These are phyloP conservation scores for Mycena haematopus DNA, from an alignment of 768 basidiomycete genomes.

Conservation along the genomic window DNA sequence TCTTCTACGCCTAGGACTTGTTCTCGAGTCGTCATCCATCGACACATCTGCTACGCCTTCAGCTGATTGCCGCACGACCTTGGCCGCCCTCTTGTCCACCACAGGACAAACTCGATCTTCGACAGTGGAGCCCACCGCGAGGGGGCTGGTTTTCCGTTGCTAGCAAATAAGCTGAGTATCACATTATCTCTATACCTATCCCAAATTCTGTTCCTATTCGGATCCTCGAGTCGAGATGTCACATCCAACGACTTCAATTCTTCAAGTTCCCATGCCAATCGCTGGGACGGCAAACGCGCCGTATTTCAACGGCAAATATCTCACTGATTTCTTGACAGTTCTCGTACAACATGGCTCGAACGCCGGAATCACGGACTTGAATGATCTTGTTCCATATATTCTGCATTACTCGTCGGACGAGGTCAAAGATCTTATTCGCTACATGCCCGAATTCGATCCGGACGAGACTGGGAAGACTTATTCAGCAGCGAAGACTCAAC, in stretches of 20 bases:
- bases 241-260: not conserved
- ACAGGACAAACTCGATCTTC: not conserved
- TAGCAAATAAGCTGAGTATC: not conserved
- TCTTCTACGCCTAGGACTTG: too few species aligned
- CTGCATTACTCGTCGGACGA: slow-evolving; percentile 13
- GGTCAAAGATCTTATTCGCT: slow-evolving; percentile 1
- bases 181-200: not conserved
- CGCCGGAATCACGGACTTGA: slow-evolving; percentile 18
- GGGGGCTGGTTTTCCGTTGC: not conserved
- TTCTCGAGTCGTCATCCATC: too few species aligned
- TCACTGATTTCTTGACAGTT: not conserved
- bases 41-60: too few species aligned
- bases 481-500: not conserved
- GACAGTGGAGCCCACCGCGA: not conserved
- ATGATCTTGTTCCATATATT: slow-evolving; percentile 16
- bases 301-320: not conserved
- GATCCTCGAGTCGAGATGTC: not conserved
- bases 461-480: not conserved
- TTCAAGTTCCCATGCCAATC: not conserved
- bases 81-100: not conserved
- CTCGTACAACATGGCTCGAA: slow-evolving; percentile 10
- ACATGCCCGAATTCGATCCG: slow-evolving; percentile 9
- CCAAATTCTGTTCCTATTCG: not conserved
- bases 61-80: too few species aligned
- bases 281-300: not conserved